phyloP scores from a whole-genome alignment of 1,139 yeast genomes.

The Hansenula anomala region DNA sequence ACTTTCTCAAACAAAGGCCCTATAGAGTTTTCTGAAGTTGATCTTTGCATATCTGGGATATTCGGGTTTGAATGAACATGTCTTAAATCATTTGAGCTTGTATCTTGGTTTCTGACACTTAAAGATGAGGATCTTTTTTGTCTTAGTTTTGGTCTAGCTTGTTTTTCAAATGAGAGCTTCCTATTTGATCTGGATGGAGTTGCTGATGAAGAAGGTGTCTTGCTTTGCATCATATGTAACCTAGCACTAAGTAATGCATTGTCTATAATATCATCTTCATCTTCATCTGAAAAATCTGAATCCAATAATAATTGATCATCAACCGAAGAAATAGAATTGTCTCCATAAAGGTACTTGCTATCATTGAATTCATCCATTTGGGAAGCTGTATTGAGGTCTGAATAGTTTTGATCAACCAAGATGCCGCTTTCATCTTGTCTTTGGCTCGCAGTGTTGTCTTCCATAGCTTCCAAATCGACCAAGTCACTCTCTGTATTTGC shows the following conservation, averaged over 20 bases:
- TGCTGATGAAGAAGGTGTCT: conserved; percentile 19
- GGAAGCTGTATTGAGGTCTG: conserved; percentile 16
- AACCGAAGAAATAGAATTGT: conserved; percentile 27
- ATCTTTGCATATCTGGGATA: neutral
- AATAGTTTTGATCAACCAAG: conserved; percentile 19
- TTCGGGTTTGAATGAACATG: conserved; percentile 1
- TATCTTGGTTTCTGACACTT: conserved; percentile 6
- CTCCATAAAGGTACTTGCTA: conserved; percentile 17
- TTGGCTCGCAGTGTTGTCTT: conserved; percentile 13
- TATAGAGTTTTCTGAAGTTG: neutral
- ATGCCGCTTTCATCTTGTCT: conserved; percentile 16
- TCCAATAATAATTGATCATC: conserved; percentile 32
- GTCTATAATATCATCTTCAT: conserved; percentile 18
- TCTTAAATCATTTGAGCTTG: neutral
- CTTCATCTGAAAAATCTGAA: conserved; percentile 32
- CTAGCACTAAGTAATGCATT: conserved; percentile 2
- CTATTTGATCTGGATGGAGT: conserved; percentile 23
- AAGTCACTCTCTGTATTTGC: conserved; percentile 4
- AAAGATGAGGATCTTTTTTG: conserved; percentile 14
- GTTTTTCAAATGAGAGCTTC: conserved; percentile 18
- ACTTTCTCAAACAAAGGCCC: neutral
- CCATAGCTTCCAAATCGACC: conserved; percentile 9
- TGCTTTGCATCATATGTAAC: conserved; percentile 11
- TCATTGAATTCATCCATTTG: conserved; percentile 8
- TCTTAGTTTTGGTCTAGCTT: conserved; percentile 12